Evolutionary conservation across 1,284 basidiomycete species (phyloP), one percentile per base, ranked within the genome.

Genomic region (Puccinia horiana): DNA sequence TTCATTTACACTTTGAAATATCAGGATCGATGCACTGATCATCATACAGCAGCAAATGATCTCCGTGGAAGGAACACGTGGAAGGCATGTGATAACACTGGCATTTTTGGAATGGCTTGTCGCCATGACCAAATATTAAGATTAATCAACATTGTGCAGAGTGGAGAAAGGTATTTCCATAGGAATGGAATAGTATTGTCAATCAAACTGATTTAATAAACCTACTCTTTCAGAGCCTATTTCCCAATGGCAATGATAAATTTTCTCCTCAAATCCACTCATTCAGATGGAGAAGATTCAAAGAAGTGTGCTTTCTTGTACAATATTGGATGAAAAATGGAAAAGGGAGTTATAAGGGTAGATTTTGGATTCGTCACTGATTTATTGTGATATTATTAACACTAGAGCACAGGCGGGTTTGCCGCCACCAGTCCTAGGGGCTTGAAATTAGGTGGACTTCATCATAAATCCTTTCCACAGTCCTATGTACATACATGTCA

Each of bases 41-140:
- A 75, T 40, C 73, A 75, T 35, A 75, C 73, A 23, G 73, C 73
- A 14, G 73, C 44, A 1, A 56, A 75, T 26, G 26, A 75, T 75
- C 4, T 74, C 35, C 42, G 72, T 29, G 49, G 72, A 2, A n/a
- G 35, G 6, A 14, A 61, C 26, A 76, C 74, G 12, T 76, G 74
- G 56, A 54, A 58, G 2, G 74, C 29, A 29, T 76, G 74, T 58
- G 74, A 76, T 58, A 29, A 76, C 35, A 63, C 56, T 40, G 56
- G 74, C 11, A 56, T 76, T 20, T 76, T 76, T 76, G 74, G 26
- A 42, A 29, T 58, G 56, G 56, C 56, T 26, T 58, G 56, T 29
- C 26, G n/a, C 6, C 56, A 58, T 58, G 56, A 58, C n/a, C 56
- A 58, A 58, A 58, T 26, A 26, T 8, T 58, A 32, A 58, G 56